Conservation (phyloP, 495 filamentous ascomycete species). For the Tetracladium setigerum region DNA sequence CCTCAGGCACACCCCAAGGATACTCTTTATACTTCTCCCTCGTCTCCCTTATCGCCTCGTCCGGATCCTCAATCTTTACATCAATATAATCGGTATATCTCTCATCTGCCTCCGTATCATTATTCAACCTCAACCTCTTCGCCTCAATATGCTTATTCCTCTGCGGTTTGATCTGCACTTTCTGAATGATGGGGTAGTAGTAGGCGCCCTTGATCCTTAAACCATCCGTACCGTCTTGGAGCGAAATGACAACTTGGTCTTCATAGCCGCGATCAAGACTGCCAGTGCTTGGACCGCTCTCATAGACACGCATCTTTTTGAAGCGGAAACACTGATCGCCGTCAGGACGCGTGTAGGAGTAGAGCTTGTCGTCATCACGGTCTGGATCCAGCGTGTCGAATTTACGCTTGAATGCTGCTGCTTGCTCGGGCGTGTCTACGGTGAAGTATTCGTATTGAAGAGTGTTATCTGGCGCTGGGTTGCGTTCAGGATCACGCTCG, state of each 20-base stretch:
- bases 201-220: constrained; percentile 65
- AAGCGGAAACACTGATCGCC: constrained; percentile 57
- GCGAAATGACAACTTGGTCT: constrained; percentile 45
- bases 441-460: constrained; percentile 82
- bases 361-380: constrained; percentile 57
- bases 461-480: constrained; percentile 52
- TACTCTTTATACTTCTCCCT: constrained; percentile 13
- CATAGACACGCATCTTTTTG: constrained; percentile 74
- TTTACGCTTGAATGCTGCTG: constrained; percentile 59
- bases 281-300: constrained; percentile 63
- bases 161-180: constrained; percentile 44
- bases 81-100: constrained; percentile 19
- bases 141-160: constrained; percentile 45
- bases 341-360: constrained; percentile 43
- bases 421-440: constrained; percentile 45
- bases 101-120: constrained; percentile 2
- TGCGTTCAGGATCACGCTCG: constrained; percentile 51
- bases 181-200: constrained; percentile 83
- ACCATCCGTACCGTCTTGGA: constrained; percentile 35
- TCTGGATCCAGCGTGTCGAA: constrained; percentile 64
- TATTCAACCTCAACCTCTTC: constrained; percentile 1
- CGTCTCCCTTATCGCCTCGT: constrained; percentile 1
- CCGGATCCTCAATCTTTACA: constrained; percentile 14
- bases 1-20: constrained; percentile 14
- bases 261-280: constrained; percentile 57